Conservation (phyloP, 805 yeast species). For the Barnettozyma populi region DNA sequence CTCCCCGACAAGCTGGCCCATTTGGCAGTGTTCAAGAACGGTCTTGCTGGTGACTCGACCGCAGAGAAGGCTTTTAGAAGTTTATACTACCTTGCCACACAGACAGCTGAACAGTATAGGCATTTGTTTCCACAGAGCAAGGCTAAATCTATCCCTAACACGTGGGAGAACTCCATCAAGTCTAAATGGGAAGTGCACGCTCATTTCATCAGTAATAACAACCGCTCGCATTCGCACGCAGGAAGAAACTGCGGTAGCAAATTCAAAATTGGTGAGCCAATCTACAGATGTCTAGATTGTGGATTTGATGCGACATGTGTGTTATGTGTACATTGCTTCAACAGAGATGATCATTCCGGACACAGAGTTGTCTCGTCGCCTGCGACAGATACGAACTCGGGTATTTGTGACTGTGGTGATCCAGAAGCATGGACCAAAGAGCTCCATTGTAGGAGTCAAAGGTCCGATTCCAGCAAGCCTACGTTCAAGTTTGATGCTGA, state of each 20-base stretch:
- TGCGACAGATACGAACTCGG: conserved; percentile 28
- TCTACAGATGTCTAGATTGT: conserved; percentile 71
- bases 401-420: conserved; percentile 75
- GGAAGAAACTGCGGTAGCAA: conserved; percentile 68
- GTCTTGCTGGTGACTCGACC: background rate
- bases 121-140: conserved; percentile 3
- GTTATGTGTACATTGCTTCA: conserved; percentile 67
- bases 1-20: background rate
- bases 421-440: conserved; percentile 65
- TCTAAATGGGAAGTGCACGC: conserved; percentile 1
- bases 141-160: background rate
- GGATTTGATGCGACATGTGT: conserved; percentile 78
- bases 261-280: conserved; percentile 56
- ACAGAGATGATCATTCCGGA: conserved; percentile 57
- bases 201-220: background rate
- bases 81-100: conserved; percentile 1
- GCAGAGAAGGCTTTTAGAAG: conserved; percentile 1
- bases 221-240: conserved; percentile 30
- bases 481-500: conserved; percentile 6
- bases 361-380: conserved; percentile 52
- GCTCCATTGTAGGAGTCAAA: conserved; percentile 44
- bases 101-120: background rate
- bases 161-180: background rate
- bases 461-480: conserved; percentile 29
- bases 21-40: background rate